Evolutionary conservation across 2,329 filamentous ascomycete genomes (phyloP).

Genomic region (Xenoacremonium recifei): DNA sequence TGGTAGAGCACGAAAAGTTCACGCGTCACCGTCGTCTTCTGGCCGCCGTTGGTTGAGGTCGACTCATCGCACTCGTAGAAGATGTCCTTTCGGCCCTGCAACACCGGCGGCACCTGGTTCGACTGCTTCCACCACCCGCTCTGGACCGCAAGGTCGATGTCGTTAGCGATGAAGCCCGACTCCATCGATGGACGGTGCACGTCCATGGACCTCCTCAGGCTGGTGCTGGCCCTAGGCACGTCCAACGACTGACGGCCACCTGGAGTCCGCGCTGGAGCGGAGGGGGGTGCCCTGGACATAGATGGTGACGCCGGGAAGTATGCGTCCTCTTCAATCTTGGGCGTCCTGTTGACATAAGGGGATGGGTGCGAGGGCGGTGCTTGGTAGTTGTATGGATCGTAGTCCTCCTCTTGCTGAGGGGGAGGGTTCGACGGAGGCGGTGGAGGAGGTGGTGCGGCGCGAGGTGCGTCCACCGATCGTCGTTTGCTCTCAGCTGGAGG

Average conservation of each 20-base stretch:
- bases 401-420: constrained; percentile 59
- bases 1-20: constrained; percentile 86
- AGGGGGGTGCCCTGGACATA: constrained; percentile 40
- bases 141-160: constrained; percentile 73
- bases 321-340: constrained; percentile 44
- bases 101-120: constrained; percentile 73
- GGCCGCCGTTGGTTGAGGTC: constrained; percentile 64
- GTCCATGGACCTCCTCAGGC: constrained; percentile 68
- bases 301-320: constrained; percentile 49
- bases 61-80: constrained; percentile 80
- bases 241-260: constrained; percentile 34
- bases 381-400: constrained; percentile 64
- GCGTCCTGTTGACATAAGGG: constrained; percentile 22
- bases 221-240: constrained; percentile 37
- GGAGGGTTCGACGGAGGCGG: constrained; percentile 28
- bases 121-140: constrained; percentile 87
- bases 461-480: constrained; percentile 67
- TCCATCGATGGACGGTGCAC: constrained; percentile 71
- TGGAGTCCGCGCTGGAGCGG: constrained; percentile 23
- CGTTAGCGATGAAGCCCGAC: constrained; percentile 81
- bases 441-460: constrained; percentile 57
- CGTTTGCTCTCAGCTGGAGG: constrained; percentile 59
- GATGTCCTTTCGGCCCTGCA: constrained; percentile 82
- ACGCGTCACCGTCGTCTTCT: constrained; percentile 71
- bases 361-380: constrained; percentile 34